phyloP scores from a whole-genome alignment of 257 asterid genomes.

The Mitragyna speciosa region DNA sequence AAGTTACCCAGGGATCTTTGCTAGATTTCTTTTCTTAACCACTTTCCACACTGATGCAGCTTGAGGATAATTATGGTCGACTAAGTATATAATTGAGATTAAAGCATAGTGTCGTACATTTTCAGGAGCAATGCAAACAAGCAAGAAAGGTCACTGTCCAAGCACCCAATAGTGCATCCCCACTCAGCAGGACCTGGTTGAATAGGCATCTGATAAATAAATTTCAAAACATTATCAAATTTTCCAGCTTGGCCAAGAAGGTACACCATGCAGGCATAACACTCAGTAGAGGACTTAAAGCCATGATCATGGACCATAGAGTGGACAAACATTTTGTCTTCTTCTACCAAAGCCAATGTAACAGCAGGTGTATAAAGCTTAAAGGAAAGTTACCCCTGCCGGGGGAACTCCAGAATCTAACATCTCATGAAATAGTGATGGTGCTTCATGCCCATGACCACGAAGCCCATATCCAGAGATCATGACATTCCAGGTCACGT shows the following conservation, averaged over 20 bases:
- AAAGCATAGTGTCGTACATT: constrained; percentile 77
- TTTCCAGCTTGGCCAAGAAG: constrained; percentile 86
- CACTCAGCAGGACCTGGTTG: constrained; percentile 79
- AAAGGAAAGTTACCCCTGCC: constrained; percentile 69
- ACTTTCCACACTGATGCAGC: constrained; percentile 73
- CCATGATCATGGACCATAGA: constrained; percentile 59
- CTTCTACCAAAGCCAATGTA: constrained; percentile 87
- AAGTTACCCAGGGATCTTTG: constrained; percentile 76
- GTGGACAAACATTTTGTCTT: constrained; percentile 61
- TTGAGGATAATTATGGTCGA: constrained; percentile 58
- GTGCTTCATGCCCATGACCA: constrained; percentile 70
- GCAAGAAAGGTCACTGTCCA: constrained; percentile 60
- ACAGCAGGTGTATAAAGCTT: constrained; percentile 79
- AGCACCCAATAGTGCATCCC: constrained; percentile 80
- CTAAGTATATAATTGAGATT: constrained; percentile 74
- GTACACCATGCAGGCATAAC: constrained; percentile 89
- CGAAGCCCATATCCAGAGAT: constrained; percentile 87
- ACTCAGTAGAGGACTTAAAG: constrained; percentile 66
- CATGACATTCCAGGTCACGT: constrained; percentile 88
- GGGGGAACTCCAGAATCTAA: constrained; percentile 46
- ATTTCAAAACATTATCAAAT: constrained; percentile 57
- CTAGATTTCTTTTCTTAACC: constrained; percentile 54
- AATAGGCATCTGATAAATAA: constrained; percentile 61
- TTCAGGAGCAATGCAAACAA: constrained; percentile 65
- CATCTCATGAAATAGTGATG: constrained; percentile 58